These are phyloP conservation scores for Agrocybe pediades DNA, from an alignment of 768 basidiomycete genomes.

Conservation along the genomic window DNA sequence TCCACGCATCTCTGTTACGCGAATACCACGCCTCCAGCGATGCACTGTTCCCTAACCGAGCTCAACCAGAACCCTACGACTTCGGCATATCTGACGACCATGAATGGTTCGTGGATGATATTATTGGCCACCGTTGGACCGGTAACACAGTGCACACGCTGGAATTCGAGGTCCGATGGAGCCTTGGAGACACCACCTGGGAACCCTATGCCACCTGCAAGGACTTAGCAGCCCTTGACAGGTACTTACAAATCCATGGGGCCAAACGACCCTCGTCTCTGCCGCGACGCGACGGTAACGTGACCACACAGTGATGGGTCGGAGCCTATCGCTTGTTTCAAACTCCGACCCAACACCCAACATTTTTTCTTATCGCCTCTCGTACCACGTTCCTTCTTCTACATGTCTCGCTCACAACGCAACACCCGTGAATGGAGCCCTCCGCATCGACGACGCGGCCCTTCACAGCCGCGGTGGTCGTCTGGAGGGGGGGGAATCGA, in stretches of 20 bases:
- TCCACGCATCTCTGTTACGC: constrained; percentile 34
- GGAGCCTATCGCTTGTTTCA: no score
- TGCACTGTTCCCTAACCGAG: constrained; percentile 33
- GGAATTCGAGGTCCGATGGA: constrained; percentile 31
- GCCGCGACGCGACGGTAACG: not conserved
- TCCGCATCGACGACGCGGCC: no score
- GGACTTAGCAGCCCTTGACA: constrained; percentile 28
- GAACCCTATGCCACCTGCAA: constrained; percentile 24
- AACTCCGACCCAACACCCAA: no score
- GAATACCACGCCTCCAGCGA: constrained; percentile 29
- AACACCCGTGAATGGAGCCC: no score
- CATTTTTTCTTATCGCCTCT: no score
- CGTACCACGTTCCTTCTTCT: no score
- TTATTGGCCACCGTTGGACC: constrained; percentile 26
- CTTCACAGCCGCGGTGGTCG: no score
- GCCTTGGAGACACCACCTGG: constrained; percentile 33
- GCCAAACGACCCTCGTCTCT: constrained; percentile 10
- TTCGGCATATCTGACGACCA: constrained; percentile 30
- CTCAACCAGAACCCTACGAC: constrained; percentile 32
- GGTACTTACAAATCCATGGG: constrained; percentile 29
- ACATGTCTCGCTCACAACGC: no score
- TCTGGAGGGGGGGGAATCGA: no score
- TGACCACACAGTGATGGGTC: not conserved
- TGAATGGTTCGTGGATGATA: constrained; percentile 40
- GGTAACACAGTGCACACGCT: constrained; percentile 2